Evolutionary conservation across 176 grass and related monocot genomes (phyloP), one percentile per base, ranked within the genome.

Genomic region (Oryza rufipogon): DNA sequence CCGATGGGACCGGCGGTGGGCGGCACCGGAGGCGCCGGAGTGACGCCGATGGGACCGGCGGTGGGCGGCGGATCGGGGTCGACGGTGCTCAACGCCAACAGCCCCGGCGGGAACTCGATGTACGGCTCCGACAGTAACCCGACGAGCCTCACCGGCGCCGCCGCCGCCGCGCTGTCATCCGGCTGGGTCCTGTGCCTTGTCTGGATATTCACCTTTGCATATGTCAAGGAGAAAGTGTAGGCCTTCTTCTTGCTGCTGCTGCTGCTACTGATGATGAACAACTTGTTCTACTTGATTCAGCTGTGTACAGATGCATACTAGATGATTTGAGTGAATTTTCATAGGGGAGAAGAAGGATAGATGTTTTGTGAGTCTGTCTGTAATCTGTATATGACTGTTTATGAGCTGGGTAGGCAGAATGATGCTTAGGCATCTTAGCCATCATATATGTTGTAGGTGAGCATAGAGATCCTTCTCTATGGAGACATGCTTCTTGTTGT

Each of bases 11-110:
- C 64, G 39, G 45, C 83, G 12, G 66, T 72, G 19, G 90, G 92
- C 52, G 60, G 81, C 0, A n/a, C 81, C 10, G 48, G 48, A 19
- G 6, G 67, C 87, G 16, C 49, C 81, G 30, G 76, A 0, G 82
- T 61, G 3, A 68, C 78, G 14, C 33, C 79, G 32, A 61, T 68
- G 52, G 83, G 89, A 2, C 73, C 78, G 11, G 42, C 79, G 32
- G 67, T 68, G 52, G 83, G 89, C 32, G 41, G 84, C 3, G 72
- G 84, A 6, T 52, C 91, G 1, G 93, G 96, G 25, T 92, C 96
- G 11, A 90, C 92, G 5, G 93, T 95, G 71, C 80, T 96, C 44
- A 99, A 99, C 78, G 81, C 91, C 0, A 90, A 92, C 67, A 84
- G 76, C 67, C 76, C 90, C 3, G 66, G 71, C 48, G 74, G 86